Percentiles rank a stretch among this genome's conserved stretches.
Conservation (phyloP, 768 basidiomycete species). For the Mycena polygramma region DNA sequence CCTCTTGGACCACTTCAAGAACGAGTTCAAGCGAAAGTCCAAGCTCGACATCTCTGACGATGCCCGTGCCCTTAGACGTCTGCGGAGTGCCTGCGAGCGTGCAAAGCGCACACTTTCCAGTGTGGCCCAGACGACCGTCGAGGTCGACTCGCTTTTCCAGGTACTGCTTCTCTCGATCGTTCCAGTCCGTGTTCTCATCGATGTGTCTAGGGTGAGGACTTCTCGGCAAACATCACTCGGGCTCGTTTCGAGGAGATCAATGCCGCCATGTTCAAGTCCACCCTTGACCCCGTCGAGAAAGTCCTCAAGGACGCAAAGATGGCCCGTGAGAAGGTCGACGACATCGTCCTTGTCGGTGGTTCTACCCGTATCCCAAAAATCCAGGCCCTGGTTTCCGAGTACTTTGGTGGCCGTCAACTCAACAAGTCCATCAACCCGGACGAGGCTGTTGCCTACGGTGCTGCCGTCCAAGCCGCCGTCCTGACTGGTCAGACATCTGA, state of each 20-base stretch:
- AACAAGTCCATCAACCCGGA: slow-evolving; percentile 99
- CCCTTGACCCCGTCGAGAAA: slow-evolving; percentile 98
- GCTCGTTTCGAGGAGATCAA: slow-evolving; percentile 99
- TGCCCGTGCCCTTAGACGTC: slow-evolving; percentile 94
- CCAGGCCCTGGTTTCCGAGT: slow-evolving; percentile 97
- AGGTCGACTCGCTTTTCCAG: slow-evolving; percentile 98
- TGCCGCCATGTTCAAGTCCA: slow-evolving; percentile 94
- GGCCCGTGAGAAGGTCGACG: slow-evolving; percentile 95
- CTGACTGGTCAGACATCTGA: slow-evolving; percentile 99
- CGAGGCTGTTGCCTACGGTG: slow-evolving; percentile 99
- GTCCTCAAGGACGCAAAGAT: slow-evolving; percentile 99
- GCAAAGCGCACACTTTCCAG: slow-evolving; percentile 99
- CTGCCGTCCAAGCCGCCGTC: slow-evolving; percentile 99
- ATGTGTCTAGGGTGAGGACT: slow-evolving; percentile 86
- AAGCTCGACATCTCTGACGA: slow-evolving; percentile 98
- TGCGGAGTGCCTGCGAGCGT: slow-evolving; percentile 98
- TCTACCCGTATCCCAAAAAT: slow-evolving; percentile 99
- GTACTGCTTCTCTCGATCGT: slow-evolving; percentile 49
- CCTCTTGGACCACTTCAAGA: slow-evolving; percentile 98
- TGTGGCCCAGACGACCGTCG: slow-evolving; percentile 98
- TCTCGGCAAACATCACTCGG: slow-evolving; percentile 98
- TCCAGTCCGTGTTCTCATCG: slow-evolving; percentile 24
- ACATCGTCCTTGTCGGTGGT: slow-evolving; percentile 99
- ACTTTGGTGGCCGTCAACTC: slow-evolving; percentile 96
- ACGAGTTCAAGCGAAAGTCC: slow-evolving; percentile 98